phyloP scores from a whole-genome alignment of 306 rosid genomes.

The Crataegus laevigata region DNA sequence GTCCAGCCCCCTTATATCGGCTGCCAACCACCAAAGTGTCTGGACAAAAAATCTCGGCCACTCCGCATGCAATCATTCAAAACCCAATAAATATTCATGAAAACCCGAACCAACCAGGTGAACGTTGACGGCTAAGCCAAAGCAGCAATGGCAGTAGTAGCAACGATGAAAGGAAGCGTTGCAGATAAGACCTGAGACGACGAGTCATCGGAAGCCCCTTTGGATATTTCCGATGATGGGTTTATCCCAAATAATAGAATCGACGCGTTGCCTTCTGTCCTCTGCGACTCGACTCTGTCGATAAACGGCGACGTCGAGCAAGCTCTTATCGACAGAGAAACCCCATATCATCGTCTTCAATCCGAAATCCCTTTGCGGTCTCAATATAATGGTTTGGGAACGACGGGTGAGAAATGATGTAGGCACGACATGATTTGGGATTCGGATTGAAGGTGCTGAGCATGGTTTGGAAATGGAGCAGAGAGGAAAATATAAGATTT shows the following conservation, averaged over 20 bases:
- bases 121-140: slow-evolving; percentile 78
- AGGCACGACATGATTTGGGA: no score
- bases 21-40: no score
- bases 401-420: no score
- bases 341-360: no score
- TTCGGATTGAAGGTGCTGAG: no score
- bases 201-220: slow-evolving; percentile 26
- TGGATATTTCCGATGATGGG: slow-evolving; percentile 21
- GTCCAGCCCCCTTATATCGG: no score
- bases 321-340: slow-evolving; percentile 25
- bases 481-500: no score
- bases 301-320: slow-evolving; percentile 54
- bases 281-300: slow-evolving; percentile 38
- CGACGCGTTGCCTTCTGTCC: slow-evolving; percentile 39
- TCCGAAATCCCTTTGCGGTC: no score
- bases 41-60: no score
- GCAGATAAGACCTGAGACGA: slow-evolving; percentile 70
- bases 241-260: slow-evolving; percentile 51
- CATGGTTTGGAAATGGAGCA: no score
- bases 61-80: background rate
- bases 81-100: background rate
- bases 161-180: slow-evolving; percentile 90
- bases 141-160: slow-evolving; percentile 82
- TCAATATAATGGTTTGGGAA: no score
- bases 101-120: slow-evolving; percentile 50